Evolutionary conservation across 345 rosid species (phyloP).

Genomic region (Gossypium stocksii): DNA sequence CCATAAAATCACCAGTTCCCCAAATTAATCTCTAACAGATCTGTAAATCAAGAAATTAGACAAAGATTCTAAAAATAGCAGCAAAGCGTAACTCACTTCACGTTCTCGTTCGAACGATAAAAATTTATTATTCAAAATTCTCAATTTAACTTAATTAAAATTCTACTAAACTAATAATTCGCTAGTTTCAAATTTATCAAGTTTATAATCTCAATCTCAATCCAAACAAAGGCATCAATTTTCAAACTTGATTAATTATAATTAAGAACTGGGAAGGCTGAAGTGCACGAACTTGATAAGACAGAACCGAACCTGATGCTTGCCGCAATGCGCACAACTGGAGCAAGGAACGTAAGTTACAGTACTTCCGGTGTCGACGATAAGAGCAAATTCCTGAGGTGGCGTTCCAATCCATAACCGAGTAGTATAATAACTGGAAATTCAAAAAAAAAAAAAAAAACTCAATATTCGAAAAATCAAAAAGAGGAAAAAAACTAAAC

Average conservation of each 20-base stretch:
- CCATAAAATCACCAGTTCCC: slow-evolving; percentile 10
- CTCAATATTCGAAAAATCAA: not conserved
- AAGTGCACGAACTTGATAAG: not conserved
- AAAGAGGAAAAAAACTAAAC: not conserved
- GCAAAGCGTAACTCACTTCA: not conserved
- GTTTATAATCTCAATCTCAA: not conserved
- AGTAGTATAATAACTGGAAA: slow-evolving; percentile 57
- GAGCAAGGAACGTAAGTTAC: slow-evolving; percentile 81
- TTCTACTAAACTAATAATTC: not conserved
- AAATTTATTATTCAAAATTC: not conserved
- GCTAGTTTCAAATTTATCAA: not conserved
- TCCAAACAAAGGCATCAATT: not conserved
- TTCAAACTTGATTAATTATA: not conserved
- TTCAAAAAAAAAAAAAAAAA: not conserved
- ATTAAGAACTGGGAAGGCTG: slow-evolving; percentile 4
- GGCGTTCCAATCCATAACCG: slow-evolving; percentile 71
- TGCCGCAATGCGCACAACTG: slow-evolving; percentile 58
- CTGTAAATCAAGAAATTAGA: not conserved
- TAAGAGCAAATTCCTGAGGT: slow-evolving; percentile 71
- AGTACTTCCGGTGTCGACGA: slow-evolving; percentile 77
- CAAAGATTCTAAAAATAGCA: not conserved
- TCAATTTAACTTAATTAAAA: not conserved
- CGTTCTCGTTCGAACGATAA: not conserved
- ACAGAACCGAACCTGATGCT: slow-evolving; percentile 38
- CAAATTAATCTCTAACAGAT: not conserved